phyloP scores from a whole-genome alignment of 2,329 filamentous ascomycete genomes.

The Trichoderma sp. region DNA sequence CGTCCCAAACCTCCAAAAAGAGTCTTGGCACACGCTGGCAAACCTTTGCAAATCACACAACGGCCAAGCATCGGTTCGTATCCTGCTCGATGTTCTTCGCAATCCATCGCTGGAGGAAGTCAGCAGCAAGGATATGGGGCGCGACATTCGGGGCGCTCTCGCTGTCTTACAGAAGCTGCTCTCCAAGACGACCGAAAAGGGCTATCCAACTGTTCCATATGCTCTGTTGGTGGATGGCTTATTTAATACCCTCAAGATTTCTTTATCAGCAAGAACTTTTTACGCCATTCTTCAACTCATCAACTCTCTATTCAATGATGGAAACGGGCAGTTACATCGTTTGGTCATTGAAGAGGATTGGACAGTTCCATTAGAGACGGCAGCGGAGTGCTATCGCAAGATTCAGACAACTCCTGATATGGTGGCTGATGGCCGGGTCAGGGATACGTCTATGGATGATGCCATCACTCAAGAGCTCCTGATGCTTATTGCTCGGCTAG shows the following conservation, averaged over 20 bases:
- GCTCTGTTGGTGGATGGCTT: constrained; percentile 60
- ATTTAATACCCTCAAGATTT: constrained; percentile 49
- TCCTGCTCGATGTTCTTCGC: constrained; percentile 63
- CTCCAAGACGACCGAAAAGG: constrained; percentile 59
- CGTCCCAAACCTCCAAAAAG: constrained; percentile 60
- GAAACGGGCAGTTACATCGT: constrained; percentile 53
- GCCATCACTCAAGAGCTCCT: constrained; percentile 46
- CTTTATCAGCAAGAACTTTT: constrained; percentile 48
- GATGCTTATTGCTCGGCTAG: constrained; percentile 50
- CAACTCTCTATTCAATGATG: constrained; percentile 57
- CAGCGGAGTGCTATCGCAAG: constrained; percentile 53
- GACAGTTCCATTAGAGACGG: constrained; percentile 61
- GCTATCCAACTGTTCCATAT: constrained; percentile 61
- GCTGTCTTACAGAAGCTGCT: constrained; percentile 64
- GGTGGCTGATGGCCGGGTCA: constrained; percentile 25
- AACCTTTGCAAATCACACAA: constrained; percentile 74
- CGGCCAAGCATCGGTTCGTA: constrained; percentile 66
- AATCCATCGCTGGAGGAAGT: constrained; percentile 48
- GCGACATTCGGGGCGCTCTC: constrained; percentile 63
- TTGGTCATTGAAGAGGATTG: constrained; percentile 67
- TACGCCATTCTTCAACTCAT: constrained; percentile 53
- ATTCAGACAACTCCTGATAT: constrained; percentile 31
- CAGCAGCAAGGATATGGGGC: constrained; percentile 52
- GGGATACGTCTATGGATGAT: constrained; percentile 38
- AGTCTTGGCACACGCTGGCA: constrained; percentile 69